Percentiles rank a stretch among this genome's conserved stretches.
phyloP scores from a whole-genome alignment of 768 basidiomycete species.

The Mycena epipterygia region DNA sequence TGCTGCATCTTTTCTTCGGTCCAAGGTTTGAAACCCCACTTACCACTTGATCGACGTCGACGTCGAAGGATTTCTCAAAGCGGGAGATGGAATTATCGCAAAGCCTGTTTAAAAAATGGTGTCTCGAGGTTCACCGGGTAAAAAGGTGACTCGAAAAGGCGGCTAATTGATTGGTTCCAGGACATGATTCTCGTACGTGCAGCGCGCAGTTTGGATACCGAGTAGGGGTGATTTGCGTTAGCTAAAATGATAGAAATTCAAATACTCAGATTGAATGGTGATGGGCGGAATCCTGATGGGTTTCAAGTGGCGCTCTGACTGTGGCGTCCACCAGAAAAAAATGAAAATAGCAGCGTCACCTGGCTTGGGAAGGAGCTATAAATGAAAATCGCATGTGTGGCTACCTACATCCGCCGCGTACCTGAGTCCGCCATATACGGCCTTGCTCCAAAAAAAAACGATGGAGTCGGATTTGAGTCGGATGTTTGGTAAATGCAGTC shows the following conservation, averaged over 20 bases:
- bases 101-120: background rate
- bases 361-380: background rate
- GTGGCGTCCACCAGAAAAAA: background rate
- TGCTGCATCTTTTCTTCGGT: no score
- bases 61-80: no score
- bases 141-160: background rate
- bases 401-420: background rate
- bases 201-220: slow-evolving; percentile 8
- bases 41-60: no score
- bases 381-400: background rate
- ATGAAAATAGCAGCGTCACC: background rate
- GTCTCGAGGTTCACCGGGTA: background rate
- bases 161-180: background rate
- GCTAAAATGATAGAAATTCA: slow-evolving; percentile 23
- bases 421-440: background rate
- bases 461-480: no score
- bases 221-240: slow-evolving; percentile 28
- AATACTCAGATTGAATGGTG: background rate
- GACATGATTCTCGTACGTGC: slow-evolving; percentile 7
- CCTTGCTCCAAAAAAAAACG: no score
- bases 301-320: background rate
- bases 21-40: no score
- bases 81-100: no score
- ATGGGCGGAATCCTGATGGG: background rate
- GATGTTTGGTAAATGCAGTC: slow-evolving; percentile 16